These are phyloP conservation scores for Pseudocercospora cruenta DNA, from an alignment of 2,329 filamentous ascomycete species.

Conservation along the genomic window DNA sequence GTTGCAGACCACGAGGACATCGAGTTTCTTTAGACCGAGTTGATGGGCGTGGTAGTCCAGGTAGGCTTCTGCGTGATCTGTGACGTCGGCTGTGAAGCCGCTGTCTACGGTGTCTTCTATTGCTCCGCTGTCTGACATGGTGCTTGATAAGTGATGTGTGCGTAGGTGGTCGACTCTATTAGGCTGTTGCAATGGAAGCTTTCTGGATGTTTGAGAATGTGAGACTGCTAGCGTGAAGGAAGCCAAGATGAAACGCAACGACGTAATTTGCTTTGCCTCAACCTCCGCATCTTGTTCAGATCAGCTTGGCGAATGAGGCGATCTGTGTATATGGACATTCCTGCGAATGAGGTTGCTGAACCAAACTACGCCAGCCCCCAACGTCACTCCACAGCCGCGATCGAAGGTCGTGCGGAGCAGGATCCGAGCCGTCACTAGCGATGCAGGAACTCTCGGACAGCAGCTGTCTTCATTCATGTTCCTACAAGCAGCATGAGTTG, in stretches of 20 bases:
- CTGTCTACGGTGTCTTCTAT: not conserved
- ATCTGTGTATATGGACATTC: not conserved
- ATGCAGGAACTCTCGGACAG: no score
- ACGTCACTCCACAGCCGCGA: not conserved
- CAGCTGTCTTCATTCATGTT: no score
- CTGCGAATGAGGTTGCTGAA: conserved; percentile 1
- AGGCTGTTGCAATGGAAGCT: not conserved
- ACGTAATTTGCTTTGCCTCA: not conserved
- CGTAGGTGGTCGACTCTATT: not conserved
- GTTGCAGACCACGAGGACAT: conserved; percentile 24
- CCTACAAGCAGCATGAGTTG: no score
- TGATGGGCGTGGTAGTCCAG: conserved; percentile 16
- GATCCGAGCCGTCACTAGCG: no score
- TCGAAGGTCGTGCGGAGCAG: not conserved
- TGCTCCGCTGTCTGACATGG: not conserved
- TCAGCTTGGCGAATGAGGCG: not conserved
- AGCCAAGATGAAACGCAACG: not conserved
- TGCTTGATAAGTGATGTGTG: not conserved
- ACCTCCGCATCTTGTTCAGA: not conserved
- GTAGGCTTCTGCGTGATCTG: conserved; percentile 19
- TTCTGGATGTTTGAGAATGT: not conserved
- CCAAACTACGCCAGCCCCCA: not conserved
- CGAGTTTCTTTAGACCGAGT: conserved; percentile 16
- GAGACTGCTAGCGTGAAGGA: not conserved
- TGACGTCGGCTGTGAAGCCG: conserved; percentile 15